phyloP scores from a whole-genome alignment of 495 filamentous ascomycete species.

The Penicillium manginii region DNA sequence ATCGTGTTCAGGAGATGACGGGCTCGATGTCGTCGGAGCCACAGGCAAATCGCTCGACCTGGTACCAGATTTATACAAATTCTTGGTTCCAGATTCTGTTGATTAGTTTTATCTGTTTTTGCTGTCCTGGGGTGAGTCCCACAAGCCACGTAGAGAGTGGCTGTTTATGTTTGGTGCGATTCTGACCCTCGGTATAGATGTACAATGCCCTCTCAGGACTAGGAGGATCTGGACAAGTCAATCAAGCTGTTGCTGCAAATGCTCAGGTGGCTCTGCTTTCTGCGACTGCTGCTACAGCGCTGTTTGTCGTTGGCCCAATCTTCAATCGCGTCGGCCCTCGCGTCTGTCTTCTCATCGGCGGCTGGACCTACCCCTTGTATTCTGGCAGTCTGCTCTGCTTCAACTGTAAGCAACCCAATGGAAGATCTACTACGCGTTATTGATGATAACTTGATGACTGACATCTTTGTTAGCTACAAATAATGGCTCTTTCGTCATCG shows the following conservation, averaged over 20 bases:
- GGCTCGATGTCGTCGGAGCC: neutral
- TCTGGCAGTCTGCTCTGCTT: constrained; percentile 45
- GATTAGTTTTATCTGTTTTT: constrained; percentile 72
- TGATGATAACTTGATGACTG: neutral
- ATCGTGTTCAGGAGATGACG: constrained; percentile 5
- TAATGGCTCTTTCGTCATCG: constrained; percentile 79
- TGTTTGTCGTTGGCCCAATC: constrained; percentile 48
- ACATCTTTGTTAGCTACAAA: constrained; percentile 53
- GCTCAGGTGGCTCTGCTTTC: constrained; percentile 45
- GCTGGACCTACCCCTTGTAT: constrained; percentile 50
- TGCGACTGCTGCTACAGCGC: constrained; percentile 42
- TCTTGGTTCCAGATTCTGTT: constrained; percentile 48
- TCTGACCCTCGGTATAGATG: constrained; percentile 39
- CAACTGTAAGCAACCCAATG: constrained; percentile 30
- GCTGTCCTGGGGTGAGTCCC: constrained; percentile 66
- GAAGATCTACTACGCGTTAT: too few relatives aligned
- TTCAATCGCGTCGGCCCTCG: constrained; percentile 46
- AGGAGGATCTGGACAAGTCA: constrained; percentile 57
- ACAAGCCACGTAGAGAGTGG: neutral
- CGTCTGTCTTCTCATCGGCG: constrained; percentile 43
- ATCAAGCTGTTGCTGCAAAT: constrained; percentile 46
- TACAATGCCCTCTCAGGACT: constrained; percentile 72
- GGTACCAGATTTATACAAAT: constrained; percentile 35
- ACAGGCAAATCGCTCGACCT: constrained; percentile 10
- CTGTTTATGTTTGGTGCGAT: neutral